A percentile compares a stretch with the other conserved stretches of the same genome.
Evolutionary conservation across 2,329 filamentous ascomycete genomes (phyloP).

Genomic region (Cordyceps farinosa): DNA sequence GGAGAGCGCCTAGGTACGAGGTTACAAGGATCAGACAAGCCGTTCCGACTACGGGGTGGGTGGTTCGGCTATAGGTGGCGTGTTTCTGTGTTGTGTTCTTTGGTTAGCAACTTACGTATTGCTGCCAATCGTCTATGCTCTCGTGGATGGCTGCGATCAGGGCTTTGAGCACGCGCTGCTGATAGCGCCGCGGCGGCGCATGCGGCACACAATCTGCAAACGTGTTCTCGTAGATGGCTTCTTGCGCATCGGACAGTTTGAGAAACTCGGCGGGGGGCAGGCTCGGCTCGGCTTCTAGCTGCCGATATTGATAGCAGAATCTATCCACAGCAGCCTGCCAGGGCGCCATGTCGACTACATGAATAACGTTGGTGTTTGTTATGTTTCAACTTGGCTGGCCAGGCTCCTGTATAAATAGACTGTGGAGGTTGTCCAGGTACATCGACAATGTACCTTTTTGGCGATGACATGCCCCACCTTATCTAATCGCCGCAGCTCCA

Average conservation of each 20-base stretch:
- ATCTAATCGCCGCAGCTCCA: not conserved
- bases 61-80: not conserved
- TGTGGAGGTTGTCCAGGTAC: not conserved
- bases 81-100: no score
- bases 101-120: constrained; percentile 65
- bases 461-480: not conserved
- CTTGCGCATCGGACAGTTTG: constrained; percentile 59
- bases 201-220: constrained; percentile 57
- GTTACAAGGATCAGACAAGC: constrained; percentile 2
- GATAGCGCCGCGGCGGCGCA: constrained; percentile 64
- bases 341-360: constrained; percentile 9
- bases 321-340: constrained; percentile 35
- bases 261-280: constrained; percentile 61
- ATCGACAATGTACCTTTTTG: not conserved
- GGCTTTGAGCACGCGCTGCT: constrained; percentile 68
- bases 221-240: constrained; percentile 60
- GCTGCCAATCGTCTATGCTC: constrained; percentile 75
- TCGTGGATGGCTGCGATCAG: constrained; percentile 67
- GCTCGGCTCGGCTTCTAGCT: constrained; percentile 62
- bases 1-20: constrained; percentile 65
- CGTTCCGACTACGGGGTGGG: constrained; percentile 5
- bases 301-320: constrained; percentile 74
- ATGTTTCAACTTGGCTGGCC: not conserved
- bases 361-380: not conserved
- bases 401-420: not conserved